Evolutionary conservation across 257 asterid species (phyloP).

Genomic region (Nicotiana benthamiana): DNA sequence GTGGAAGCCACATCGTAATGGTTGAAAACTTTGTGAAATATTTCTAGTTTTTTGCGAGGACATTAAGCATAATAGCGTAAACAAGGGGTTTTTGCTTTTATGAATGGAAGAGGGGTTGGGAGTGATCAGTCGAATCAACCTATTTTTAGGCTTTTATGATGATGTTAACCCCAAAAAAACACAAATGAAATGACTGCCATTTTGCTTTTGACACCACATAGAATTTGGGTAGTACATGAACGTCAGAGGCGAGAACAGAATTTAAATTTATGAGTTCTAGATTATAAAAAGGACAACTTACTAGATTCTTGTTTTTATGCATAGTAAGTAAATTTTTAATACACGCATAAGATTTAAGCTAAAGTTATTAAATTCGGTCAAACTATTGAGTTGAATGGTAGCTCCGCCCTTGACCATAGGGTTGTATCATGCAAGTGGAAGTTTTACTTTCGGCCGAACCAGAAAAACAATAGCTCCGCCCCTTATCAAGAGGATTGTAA

Average conservation of each 20-base stretch:
- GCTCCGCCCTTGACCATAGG: not conserved
- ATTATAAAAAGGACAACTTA: no score
- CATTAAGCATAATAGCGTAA: not conserved
- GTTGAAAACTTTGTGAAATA: not conserved
- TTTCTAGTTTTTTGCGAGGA: not conserved
- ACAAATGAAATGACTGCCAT: not conserved
- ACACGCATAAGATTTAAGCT: no score
- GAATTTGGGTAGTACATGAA: not conserved
- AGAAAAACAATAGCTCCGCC: no score
- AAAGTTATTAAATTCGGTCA: no score
- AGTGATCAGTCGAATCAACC: not conserved
- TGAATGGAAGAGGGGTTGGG: not conserved
- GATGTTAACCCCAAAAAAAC: not conserved
- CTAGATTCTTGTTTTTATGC: no score
- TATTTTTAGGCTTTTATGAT: not conserved
- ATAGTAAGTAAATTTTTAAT: no score
- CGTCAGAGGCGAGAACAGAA: no score
- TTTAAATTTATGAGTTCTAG: not conserved
- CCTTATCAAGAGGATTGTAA: no score
- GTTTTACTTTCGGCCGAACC: no score
- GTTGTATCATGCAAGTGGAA: not conserved
- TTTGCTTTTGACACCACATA: not conserved
- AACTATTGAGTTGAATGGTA: no score
- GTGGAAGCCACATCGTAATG: not conserved
- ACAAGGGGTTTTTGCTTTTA: not conserved